These are phyloP conservation scores for Malus hybrid DNA, from an alignment of 331 rosid species.

Conservation along the genomic window DNA sequence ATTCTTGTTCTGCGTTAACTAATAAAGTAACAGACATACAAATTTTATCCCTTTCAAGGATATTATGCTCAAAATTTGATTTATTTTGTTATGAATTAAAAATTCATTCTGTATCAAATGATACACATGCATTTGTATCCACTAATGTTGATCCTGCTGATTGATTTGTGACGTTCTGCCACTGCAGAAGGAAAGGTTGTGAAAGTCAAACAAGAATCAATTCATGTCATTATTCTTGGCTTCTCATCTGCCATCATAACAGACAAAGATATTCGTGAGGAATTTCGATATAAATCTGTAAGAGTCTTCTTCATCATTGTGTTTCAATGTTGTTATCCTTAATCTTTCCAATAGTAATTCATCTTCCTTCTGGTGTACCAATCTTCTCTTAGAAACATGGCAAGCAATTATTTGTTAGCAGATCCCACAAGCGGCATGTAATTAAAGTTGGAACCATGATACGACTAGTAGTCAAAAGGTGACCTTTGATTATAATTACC, in stretches of 20 bases:
- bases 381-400: conserved; percentile 50
- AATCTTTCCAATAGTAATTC: not conserved
- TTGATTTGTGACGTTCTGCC: not conserved
- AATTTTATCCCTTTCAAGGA: not conserved
- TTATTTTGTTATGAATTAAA: not conserved
- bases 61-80: not conserved
- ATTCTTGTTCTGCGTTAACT: not conserved
- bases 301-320: conserved; percentile 15
- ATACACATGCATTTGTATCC: not conserved
- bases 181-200: conserved; percentile 10
- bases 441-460: conserved; percentile 70
- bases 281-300: conserved; percentile 47
- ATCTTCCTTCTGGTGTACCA: conserved; percentile 8
- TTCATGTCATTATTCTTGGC: conserved; percentile 3
- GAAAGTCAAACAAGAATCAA: conserved; percentile 8
- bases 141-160: not conserved
- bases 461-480: conserved; percentile 77
- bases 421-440: conserved; percentile 61
- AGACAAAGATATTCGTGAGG: conserved; percentile 53
- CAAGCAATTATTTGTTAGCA: conserved; percentile 52
- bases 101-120: not conserved
- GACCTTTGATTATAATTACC: conserved; percentile 15
- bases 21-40: not conserved
- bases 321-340: not conserved
- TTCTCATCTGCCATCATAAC: conserved; percentile 15